Percentiles rank a stretch among this genome's conserved stretches.
Conservation (phyloP, 2,329 filamentous ascomycete species). For the Arthrobotrys entomopaga region DNA sequence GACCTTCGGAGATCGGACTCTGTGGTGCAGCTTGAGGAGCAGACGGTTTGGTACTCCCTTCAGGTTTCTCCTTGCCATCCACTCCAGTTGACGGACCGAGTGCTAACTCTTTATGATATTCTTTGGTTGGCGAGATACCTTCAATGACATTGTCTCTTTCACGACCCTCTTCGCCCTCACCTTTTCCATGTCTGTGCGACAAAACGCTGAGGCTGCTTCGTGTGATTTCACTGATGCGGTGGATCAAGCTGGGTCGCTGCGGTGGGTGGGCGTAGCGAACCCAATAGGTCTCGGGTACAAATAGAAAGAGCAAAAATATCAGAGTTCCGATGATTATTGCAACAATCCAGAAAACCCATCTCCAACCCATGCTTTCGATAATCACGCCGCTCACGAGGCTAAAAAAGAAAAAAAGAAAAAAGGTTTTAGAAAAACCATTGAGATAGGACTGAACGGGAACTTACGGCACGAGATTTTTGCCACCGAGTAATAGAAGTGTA, state of each 20-base stretch:
- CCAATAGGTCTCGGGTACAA: conserved; percentile 96
- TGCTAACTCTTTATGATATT: neutral
- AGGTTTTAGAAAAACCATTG: neutral
- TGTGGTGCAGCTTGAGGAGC: neutral
- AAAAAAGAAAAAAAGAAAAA: neutral
- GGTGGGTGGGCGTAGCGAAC: conserved; percentile 76
- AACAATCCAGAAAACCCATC: conserved; percentile 92
- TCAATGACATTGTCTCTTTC: neutral
- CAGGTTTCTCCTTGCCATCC: neutral
- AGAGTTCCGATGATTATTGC: conserved; percentile 80
- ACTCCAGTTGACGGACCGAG: neutral
- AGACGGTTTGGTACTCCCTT: neutral
- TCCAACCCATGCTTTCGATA: conserved; percentile 81
- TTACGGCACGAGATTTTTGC: conserved; percentile 84
- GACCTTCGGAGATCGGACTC: neutral
- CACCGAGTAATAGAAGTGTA: conserved; percentile 84
- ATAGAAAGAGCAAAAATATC: conserved; percentile 80
- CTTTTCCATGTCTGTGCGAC: conserved; percentile 20
- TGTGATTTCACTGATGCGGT: conserved; percentile 20
- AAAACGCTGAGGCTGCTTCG: conserved; percentile 22
- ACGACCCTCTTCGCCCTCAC: neutral
- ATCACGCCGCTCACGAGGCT: conserved; percentile 81
- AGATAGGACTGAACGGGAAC: neutral
- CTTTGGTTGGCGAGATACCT: neutral
- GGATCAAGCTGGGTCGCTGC: conserved; percentile 59